Percentiles rank a stretch among this genome's conserved stretches.
phyloP scores from a whole-genome alignment of 2,329 filamentous ascomycete species.

The Pseudocercospora vitis region DNA sequence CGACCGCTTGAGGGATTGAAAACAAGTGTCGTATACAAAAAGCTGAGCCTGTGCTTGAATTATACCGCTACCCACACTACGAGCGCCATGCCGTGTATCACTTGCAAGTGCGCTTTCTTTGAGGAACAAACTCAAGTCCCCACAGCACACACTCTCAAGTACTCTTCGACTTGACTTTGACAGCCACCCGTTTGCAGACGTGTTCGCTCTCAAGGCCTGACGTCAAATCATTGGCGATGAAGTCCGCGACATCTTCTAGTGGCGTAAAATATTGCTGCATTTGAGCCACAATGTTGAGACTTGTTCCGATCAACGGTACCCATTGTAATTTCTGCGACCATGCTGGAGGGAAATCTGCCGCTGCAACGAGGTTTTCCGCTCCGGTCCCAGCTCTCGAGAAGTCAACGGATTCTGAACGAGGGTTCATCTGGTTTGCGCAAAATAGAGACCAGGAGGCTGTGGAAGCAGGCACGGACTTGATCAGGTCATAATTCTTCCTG shows the following conservation, averaged over 20 bases:
- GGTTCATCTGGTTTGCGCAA: conserved; percentile 15
- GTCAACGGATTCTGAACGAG: conserved; percentile 7
- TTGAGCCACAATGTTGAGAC: conserved; percentile 11
- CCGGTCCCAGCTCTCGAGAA: conserved; percentile 2
- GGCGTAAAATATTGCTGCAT: conserved; percentile 14
- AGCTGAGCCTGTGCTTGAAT: too few relatives aligned
- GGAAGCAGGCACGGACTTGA: not conserved
- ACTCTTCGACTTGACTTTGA: conserved; percentile 10
- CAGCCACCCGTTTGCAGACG: conserved; percentile 12
- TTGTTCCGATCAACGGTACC: conserved; percentile 12
- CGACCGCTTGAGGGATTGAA: too few relatives aligned
- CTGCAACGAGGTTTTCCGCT: conserved; percentile 1
- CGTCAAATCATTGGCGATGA: conserved; percentile 12
- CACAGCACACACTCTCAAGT: too few relatives aligned
- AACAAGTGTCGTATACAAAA: too few relatives aligned
- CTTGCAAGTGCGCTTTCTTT: too few relatives aligned
- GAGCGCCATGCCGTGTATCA: too few relatives aligned
- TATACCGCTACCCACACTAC: too few relatives aligned
- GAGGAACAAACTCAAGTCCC: too few relatives aligned
- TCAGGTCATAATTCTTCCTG: conserved; percentile 4
- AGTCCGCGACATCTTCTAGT: conserved; percentile 13
- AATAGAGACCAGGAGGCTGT: conserved; percentile 19
- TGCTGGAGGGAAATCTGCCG: conserved; percentile 5
- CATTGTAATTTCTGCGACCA: conserved; percentile 12
- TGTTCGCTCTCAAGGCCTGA: conserved; percentile 9